Base-by-base conservation (phyloP, 441 rosid genomes). In the Adansonia rubrostipa region DNA sequence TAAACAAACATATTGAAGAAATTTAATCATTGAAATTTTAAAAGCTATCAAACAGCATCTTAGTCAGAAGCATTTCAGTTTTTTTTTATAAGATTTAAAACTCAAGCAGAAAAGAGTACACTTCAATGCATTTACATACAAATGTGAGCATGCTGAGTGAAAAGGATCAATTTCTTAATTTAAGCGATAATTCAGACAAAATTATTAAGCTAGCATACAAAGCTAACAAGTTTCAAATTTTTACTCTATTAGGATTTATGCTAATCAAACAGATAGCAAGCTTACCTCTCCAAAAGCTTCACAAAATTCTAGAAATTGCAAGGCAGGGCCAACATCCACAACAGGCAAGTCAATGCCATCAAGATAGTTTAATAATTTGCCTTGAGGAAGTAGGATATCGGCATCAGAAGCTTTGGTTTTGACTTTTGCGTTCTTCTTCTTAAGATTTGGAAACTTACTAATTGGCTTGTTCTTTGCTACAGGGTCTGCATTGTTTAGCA, bases 301-400 rank as follows among this genome's bases (percentile, higher is more conserved):
- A 70, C 88, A 90, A 73, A 88, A 90, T 73, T 88, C 88, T 44
- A 90, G 57, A 77, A 88, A 88, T 67, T 90, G 93, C 77, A 90
- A 74, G 51, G 84, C 85, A 5, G 80, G 79, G 42, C 88, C 90
- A 83, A 71, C 82, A 77, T 84, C 78, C 78, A 84, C 83, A 48
- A 82, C 67, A 5, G 86, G 77, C 48, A 88, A 67, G 60, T 87
- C 88, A 71, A 87, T 71, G 56, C 75, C 83, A 74, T 81, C 81
- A 36, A 87, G 79, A 60, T 40, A 33, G 15, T 77, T 80, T 74
- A 81, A 76, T 19, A 28, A 45, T 28, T n/a, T 82, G 24, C 93
- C 87, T 42, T 81, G 60, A 58, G 90, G 93, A 70, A 84, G 60
- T 33, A 66, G 68, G 74, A 81, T 75, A 42, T 80, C 79, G 42